Evolutionary conservation across 208 protist species (phyloP).

Genomic region (Acanthamoeba triangularis): DNA sequence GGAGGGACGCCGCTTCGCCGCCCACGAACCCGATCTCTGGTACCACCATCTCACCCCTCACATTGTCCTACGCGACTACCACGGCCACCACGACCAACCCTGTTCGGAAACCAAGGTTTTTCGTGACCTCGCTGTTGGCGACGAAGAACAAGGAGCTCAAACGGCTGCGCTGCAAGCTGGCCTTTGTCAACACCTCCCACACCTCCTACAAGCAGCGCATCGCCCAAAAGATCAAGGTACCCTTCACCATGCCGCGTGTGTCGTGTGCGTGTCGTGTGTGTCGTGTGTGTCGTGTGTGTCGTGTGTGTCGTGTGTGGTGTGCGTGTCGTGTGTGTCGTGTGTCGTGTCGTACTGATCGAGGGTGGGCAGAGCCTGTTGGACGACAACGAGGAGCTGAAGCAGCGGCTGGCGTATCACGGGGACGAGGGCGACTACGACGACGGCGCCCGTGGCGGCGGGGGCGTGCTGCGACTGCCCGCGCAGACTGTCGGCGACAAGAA

Average conservation of each 20-base stretch:
- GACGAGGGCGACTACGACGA: neutral
- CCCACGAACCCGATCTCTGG: conserved; percentile 27
- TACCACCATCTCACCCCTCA: no score
- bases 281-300: no score
- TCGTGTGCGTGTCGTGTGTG: no score
- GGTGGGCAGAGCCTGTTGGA: neutral
- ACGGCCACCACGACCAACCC: no score
- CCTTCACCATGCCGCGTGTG: neutral
- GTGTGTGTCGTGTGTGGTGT: no score
- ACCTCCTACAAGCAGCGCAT: conserved; percentile 41
- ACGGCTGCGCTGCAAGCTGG: neutral
- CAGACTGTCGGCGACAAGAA: neutral
- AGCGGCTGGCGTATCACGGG: neutral
- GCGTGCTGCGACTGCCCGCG: neutral
- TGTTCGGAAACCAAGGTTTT: neutral
- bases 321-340: no score
- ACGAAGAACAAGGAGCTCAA: conserved; percentile 49
- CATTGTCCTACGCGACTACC: no score
- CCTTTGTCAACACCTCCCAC: conserved; percentile 10
- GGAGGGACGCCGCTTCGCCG: conserved; percentile 7
- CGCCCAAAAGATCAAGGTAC: conserved; percentile 18
- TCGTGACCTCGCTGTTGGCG: conserved; percentile 5
- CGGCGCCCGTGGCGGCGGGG: no score
- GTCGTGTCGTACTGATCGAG: neutral
- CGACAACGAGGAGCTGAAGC: conserved; percentile 16